Conservation (phyloP, 129 eudicot genomes). For the Saussurea involucrata region DNA sequence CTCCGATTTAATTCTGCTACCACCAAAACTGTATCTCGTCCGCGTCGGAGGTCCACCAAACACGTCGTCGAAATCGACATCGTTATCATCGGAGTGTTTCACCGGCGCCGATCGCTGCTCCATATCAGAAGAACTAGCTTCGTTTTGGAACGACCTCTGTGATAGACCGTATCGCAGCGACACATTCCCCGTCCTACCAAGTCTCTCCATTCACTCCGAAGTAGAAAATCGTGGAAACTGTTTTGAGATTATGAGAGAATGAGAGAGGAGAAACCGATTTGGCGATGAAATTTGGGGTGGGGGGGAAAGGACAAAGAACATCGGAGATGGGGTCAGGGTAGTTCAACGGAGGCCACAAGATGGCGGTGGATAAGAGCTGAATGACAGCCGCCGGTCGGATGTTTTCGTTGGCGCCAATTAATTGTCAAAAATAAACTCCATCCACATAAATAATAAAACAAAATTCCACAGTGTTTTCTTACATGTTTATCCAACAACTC, state of each 20-base stretch:
- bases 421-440: neutral
- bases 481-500: neutral
- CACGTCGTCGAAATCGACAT: constrained; percentile 86
- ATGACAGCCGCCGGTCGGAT: constrained; percentile 18
- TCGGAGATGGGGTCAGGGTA: constrained; percentile 19
- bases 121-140: constrained; percentile 31
- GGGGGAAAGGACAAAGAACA: constrained; percentile 27
- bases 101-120: neutral
- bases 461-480: neutral
- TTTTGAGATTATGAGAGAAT: neutral
- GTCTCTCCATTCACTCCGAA: constrained; percentile 48
- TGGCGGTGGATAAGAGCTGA: constrained; percentile 33
- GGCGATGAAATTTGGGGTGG: neutral
- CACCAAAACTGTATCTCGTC: constrained; percentile 44
- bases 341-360: constrained; percentile 31
- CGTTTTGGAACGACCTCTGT: constrained; percentile 34
- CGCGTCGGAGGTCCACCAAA: constrained; percentile 98
- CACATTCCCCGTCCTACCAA: constrained; percentile 23
- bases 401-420: constrained; percentile 38
- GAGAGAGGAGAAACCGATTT: too few relatives aligned
- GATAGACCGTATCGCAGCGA: constrained; percentile 21
- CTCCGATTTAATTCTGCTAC: constrained; percentile 27
- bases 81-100: constrained; percentile 30
- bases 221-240: neutral
- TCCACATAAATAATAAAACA: neutral